A percentile compares a stretch with the other conserved stretches of the same genome.
These are phyloP conservation scores for Chlamydomonas incerta DNA, from an alignment of 139 green algal species.

Conservation along the genomic window DNA sequence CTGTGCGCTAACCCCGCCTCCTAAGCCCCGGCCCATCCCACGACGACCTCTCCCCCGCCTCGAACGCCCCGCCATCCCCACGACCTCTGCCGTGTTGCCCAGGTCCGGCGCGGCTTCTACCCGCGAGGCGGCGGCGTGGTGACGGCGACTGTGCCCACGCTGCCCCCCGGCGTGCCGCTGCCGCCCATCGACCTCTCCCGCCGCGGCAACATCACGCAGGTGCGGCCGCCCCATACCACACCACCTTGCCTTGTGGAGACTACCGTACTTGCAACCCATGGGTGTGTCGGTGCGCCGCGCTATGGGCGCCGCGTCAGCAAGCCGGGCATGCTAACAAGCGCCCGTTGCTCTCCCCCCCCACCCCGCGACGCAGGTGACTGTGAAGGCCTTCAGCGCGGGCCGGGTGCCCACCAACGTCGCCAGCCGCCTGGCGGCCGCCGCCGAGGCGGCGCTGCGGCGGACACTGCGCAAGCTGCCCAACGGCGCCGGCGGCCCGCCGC, in stretches of 20 bases:
- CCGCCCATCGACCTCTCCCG: slow-evolving; percentile 68
- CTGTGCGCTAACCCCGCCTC: no score
- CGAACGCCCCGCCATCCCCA: neutral
- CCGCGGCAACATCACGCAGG: slow-evolving; percentile 50
- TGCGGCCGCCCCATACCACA: no score
- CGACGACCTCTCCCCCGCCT: no score
- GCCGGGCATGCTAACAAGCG: no score
- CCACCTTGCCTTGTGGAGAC: neutral
- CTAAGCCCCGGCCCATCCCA: no score
- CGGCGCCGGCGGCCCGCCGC: neutral
- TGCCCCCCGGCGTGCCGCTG: slow-evolving; percentile 57
- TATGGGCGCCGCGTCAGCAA: no score
- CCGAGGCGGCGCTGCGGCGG: slow-evolving; percentile 16
- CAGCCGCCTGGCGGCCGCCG: slow-evolving; percentile 59
- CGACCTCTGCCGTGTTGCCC: neutral
- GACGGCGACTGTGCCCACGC: slow-evolving; percentile 34
- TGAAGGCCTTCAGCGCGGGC: slow-evolving; percentile 68
- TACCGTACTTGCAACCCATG: no score
- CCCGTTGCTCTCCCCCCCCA: no score
- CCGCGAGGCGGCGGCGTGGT: slow-evolving; percentile 76
- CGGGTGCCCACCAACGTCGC: slow-evolving; percentile 21
- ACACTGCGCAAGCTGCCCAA: neutral
- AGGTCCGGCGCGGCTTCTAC: slow-evolving; percentile 80
- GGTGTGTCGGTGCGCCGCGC: no score
- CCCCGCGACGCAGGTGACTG: slow-evolving; percentile 11